phyloP scores from a whole-genome alignment of 2,329 filamentous ascomycete genomes.

The Dactylonectria macrodidyma region DNA sequence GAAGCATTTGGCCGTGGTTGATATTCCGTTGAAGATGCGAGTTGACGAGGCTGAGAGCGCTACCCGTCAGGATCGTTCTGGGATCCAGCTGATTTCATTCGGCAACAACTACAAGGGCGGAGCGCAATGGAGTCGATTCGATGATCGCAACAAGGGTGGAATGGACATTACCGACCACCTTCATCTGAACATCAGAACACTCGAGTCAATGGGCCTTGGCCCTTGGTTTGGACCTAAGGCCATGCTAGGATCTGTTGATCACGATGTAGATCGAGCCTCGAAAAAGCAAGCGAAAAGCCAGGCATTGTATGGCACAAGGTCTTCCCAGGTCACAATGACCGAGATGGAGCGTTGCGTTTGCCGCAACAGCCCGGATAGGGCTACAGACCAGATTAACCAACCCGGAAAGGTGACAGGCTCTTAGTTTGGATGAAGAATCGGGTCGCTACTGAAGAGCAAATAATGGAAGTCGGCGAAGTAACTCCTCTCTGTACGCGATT shows the following conservation, averaged over 20 bases:
- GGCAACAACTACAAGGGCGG: not conserved
- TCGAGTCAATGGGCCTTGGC: not conserved
- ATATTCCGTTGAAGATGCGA: not conserved
- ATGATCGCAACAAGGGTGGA: conserved; percentile 1
- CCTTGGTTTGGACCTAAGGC: conserved; percentile 3
- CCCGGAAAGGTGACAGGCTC: not conserved
- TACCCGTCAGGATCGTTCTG: not conserved
- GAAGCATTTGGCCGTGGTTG: not conserved
- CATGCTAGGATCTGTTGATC: conserved; percentile 3
- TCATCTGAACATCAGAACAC: not conserved
- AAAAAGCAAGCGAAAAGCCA: not conserved
- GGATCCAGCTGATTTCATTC: not conserved
- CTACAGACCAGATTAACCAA: not conserved
- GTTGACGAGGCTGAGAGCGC: not conserved
- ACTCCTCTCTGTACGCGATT: no score
- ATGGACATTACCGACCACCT: not conserved
- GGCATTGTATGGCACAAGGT: not conserved
- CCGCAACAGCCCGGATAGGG: not conserved
- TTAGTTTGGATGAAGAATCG: not conserved
- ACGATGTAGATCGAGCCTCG: not conserved
- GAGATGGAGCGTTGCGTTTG: not conserved
- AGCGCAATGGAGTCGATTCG: not conserved
- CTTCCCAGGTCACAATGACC: not conserved
- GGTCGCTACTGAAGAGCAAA: not conserved
- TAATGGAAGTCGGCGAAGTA: no score